phyloP scores from a whole-genome alignment of 2,329 filamentous ascomycete genomes.

The Clarireedia homoeocarpa region DNA sequence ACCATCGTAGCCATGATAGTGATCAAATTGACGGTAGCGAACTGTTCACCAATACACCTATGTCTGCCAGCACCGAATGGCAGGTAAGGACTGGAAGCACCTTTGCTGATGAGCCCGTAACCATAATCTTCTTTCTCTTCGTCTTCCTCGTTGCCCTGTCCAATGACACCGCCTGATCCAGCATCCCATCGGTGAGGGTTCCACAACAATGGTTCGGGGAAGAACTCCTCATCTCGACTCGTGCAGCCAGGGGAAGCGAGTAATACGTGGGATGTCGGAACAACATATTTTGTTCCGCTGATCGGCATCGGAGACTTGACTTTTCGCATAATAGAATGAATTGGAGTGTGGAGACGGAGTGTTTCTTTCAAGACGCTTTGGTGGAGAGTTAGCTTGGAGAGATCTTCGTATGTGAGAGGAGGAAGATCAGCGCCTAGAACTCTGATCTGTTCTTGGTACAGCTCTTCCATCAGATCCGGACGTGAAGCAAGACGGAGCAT shows the following conservation, averaged over 20 bases:
- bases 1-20: constrained; percentile 75
- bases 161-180: constrained; percentile 48
- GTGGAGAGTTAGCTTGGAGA: constrained; percentile 74
- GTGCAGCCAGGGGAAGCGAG: constrained; percentile 81
- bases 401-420: constrained; percentile 66
- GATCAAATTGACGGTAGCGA: constrained; percentile 86
- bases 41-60: constrained; percentile 93
- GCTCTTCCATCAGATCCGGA: constrained; percentile 70
- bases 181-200: constrained; percentile 87
- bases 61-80: constrained; percentile 91
- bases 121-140: constrained; percentile 86
- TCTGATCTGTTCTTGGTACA: constrained; percentile 73
- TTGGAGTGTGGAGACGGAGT: constrained; percentile 81
- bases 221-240: constrained; percentile 62
- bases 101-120: constrained; percentile 88
- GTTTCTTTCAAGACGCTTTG: constrained; percentile 85
- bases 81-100: constrained; percentile 80
- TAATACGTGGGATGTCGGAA: constrained; percentile 73
- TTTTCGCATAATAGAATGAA: constrained; percentile 89
- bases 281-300: constrained; percentile 72
- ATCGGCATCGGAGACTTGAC: constrained; percentile 84
- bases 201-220: constrained; percentile 77
- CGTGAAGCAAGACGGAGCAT: constrained; percentile 70
- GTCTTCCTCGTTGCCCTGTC: constrained; percentile 37
- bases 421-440: constrained; percentile 69